Evolutionary conservation across 2,329 filamentous ascomycete species (phyloP).

Genomic region (Neopestalotiopsis sp.): DNA sequence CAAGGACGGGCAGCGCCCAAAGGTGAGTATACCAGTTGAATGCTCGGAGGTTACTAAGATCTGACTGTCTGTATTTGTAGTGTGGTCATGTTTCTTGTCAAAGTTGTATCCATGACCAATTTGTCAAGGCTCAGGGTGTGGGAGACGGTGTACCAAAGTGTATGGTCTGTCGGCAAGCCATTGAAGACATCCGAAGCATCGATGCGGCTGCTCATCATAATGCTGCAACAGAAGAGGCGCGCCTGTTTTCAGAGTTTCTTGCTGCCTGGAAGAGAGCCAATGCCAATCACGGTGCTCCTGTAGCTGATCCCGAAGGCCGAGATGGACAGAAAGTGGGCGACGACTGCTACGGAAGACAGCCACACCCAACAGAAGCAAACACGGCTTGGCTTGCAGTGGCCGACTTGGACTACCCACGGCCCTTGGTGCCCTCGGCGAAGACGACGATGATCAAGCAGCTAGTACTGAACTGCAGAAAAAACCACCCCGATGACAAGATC

Average conservation of each 20-base stretch:
- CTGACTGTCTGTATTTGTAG: not conserved
- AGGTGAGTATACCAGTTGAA: not conserved
- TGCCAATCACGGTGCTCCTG: not conserved
- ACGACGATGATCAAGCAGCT: not conserved
- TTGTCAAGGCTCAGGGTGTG: not conserved
- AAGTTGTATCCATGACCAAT: not conserved
- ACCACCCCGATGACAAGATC: conserved; percentile 20
- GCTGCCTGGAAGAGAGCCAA: not conserved
- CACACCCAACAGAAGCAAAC: not conserved
- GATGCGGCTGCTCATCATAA: not conserved
- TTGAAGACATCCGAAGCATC: not conserved
- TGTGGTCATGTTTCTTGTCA: conserved; percentile 2
- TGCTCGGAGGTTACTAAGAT: not conserved
- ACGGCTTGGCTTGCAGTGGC: not conserved
- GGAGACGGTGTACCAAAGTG: not conserved
- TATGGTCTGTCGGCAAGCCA: not conserved
- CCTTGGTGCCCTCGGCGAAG: conserved; percentile 5
- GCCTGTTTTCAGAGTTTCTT: not conserved
- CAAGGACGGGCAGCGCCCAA: not conserved
- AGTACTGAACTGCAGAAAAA: not conserved
- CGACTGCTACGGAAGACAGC: conserved; percentile 10
- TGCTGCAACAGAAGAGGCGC: not conserved
- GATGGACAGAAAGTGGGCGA: conserved; percentile 8
- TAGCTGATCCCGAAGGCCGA: not conserved
- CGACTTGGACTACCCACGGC: not conserved